Conservation (phyloP, 1,284 basidiomycete species). For the Singerocomus rubriflavus region DNA sequence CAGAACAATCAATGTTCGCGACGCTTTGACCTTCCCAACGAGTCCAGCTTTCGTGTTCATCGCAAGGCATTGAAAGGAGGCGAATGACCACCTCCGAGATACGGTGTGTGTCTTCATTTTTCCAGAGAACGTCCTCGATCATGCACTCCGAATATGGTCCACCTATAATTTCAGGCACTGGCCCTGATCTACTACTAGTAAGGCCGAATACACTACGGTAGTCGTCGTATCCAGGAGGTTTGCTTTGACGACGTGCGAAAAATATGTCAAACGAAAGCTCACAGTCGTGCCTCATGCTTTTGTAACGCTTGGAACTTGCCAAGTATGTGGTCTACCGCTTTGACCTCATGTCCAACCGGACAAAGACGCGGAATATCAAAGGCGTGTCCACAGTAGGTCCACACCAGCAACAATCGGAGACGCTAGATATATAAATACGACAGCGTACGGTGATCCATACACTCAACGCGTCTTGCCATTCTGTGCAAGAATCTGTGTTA, state of each 20-base stretch:
- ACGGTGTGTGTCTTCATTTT: neutral
- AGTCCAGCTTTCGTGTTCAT: neutral
- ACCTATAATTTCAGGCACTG: neutral
- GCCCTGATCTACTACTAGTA: neutral
- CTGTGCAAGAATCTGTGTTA: slow-evolving; percentile 20
- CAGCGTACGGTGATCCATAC: neutral
- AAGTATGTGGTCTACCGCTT: slow-evolving; percentile 8
- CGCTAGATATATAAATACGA: slow-evolving; percentile 10
- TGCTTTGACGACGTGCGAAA: slow-evolving; percentile 12
- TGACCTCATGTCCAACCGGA: slow-evolving; percentile 5
- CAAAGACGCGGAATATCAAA: slow-evolving; percentile 9
- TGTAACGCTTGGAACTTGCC: slow-evolving; percentile 5
- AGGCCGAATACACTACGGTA: neutral
- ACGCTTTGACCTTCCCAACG: neutral
- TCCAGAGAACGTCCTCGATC: neutral
- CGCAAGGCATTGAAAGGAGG: neutral
- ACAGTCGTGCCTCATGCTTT: neutral
- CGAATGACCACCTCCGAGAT: neutral
- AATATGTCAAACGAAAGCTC: neutral
- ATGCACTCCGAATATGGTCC: neutral
- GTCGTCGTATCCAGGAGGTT: neutral
- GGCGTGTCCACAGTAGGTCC: slow-evolving; percentile 8
- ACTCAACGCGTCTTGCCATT: neutral
- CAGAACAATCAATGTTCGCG: neutral
- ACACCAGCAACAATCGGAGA: slow-evolving; percentile 10